A percentile compares a stretch with the other conserved stretches of the same genome.
Conservation (phyloP, 2,329 filamentous ascomycete species). For the Davidsoniella virescens region DNA sequence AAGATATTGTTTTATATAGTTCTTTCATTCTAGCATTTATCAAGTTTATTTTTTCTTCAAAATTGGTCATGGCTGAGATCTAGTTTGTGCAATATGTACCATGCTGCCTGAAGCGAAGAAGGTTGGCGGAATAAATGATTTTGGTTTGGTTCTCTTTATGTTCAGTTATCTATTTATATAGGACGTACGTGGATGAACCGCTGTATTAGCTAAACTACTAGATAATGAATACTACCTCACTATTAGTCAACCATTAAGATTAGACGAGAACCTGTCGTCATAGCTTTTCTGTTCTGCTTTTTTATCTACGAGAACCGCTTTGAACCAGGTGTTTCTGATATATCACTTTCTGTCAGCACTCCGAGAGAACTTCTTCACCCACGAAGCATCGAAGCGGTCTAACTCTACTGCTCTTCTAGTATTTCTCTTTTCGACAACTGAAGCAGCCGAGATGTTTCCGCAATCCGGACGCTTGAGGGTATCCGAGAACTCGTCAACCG, state of each 20-base stretch:
- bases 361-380: conserved; percentile 31
- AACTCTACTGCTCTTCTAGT: conserved; percentile 29
- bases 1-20: neutral
- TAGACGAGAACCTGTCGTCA: too few species aligned
- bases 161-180: too few species aligned
- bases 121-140: neutral
- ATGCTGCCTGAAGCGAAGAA: too few species aligned
- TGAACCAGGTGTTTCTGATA: neutral
- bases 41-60: neutral
- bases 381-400: conserved; percentile 27
- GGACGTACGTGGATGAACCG: too few species aligned
- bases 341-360: neutral
- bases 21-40: neutral
- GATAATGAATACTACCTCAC: too few species aligned
- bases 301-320: too few species aligned
- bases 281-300: too few species aligned
- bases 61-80: too few species aligned
- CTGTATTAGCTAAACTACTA: too few species aligned
- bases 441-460: conserved; percentile 28
- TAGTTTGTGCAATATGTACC: too few species aligned
- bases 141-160: neutral
- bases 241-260: too few species aligned
- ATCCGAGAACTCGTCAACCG: conserved; percentile 43
- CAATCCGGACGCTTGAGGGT: conserved; percentile 39
- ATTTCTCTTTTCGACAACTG: neutral